Base-by-base conservation (phyloP, 345 rosid species). In the Barbarea vulgaris region DNA sequence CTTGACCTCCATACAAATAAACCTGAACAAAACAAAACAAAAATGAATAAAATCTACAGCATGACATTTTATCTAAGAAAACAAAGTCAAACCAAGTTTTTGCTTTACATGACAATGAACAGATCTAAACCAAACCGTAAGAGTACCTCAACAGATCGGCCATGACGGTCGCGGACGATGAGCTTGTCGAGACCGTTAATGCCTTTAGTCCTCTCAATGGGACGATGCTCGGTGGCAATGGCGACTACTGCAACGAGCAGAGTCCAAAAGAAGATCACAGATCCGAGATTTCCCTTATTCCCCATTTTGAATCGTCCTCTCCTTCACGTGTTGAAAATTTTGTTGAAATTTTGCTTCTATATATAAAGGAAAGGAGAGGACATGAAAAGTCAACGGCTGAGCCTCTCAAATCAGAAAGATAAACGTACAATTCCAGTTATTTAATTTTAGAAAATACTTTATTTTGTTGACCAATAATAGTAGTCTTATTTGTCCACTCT, bases 1-100 rank as follows among this genome's bases (percentile, higher is more conserved):
- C 96, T 36, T 93, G 96, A 39, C 83, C 93, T 41, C 97, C 97
- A 68, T 84, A 86, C 72, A 93, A 74, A 81, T 86, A 93, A 52
- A 93, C 87, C 97, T 93, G 80, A 44, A 27, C 53, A 48, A 48
- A 46, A 58, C 53, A 41, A 31, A 37, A 5, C 11, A 34, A 8
- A 27, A 64, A 5, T 14, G 19, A 44, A 46, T 41, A 9, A 61
- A 30, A 62, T 58, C 34, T 54, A 9, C 19, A 24, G 15, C 10
- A n/a, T n/a, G 18, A 3, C 11, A 42, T 1, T 41, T 41, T 4
- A 41, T 41, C 46, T 13, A 44, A 7, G 4, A 0, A 44, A 44
- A 44, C 14, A 4, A 1, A 44, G 21, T n/a, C 3, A 7, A 31
- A 56, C 33, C 25, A 51, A 18, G 11, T 21, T 73, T 44, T 4